A percentile compares a stretch with the other conserved stretches of the same genome.
phyloP scores from a whole-genome alignment of 106 monocot species.

The Chionographis japonica region DNA sequence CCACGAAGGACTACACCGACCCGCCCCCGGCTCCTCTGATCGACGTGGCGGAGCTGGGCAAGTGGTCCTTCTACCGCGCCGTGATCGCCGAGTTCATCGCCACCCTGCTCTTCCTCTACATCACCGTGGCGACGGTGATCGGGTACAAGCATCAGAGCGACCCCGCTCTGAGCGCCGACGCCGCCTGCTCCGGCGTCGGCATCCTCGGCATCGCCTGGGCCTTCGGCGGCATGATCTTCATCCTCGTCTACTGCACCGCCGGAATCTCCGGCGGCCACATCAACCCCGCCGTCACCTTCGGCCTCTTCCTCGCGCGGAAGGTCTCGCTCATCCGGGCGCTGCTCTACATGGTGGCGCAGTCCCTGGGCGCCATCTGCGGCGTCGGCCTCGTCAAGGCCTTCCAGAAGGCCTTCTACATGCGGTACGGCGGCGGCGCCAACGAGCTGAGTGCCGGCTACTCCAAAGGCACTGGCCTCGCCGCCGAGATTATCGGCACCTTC shows the following conservation, averaged over 20 bases:
- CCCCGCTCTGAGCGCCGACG: neutral
- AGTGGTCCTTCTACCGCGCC: slow-evolving; percentile 34
- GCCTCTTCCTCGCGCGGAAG: slow-evolving; percentile 49
- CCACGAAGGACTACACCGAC: slow-evolving; percentile 1
- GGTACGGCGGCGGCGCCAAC: slow-evolving; percentile 46
- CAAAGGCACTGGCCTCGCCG: slow-evolving; percentile 45
- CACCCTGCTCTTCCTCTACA: slow-evolving; percentile 30
- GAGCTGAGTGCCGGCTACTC: slow-evolving; percentile 22
- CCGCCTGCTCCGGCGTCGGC: slow-evolving; percentile 18
- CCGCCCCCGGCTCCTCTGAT: slow-evolving; percentile 18
- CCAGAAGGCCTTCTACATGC: slow-evolving; percentile 25
- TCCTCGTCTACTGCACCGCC: slow-evolving; percentile 51
- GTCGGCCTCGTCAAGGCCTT: slow-evolving; percentile 46
- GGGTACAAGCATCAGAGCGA: slow-evolving; percentile 25
- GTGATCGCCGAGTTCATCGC: slow-evolving; percentile 14
- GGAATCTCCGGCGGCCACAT: slow-evolving; percentile 44
- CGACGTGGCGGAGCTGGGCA: slow-evolving; percentile 12
- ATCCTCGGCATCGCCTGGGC: slow-evolving; percentile 33
- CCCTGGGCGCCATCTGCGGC: slow-evolving; percentile 39
- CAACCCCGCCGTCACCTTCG: slow-evolving; percentile 53
- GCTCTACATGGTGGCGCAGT: slow-evolving; percentile 45
- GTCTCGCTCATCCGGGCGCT: slow-evolving; percentile 33
- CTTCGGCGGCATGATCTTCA: slow-evolving; percentile 43
- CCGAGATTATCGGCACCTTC: slow-evolving; percentile 65
- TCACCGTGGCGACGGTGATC: slow-evolving; percentile 28